These are phyloP conservation scores for sunflower (Helianthus annuus) DNA, from an alignment of 129 eudicot genomes.

Conservation along the genomic window HanXRQr2.0-SUNRISE NC_035448.2:137925665-137926164, in stretches of 20 bases:
- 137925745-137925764: slow-evolving; percentile 56
- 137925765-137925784: slow-evolving; percentile 61
- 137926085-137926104: too few relatives aligned
- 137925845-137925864: slow-evolving; percentile 61
- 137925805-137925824: slow-evolving; percentile 69
- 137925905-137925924: background rate
- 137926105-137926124: too few relatives aligned
- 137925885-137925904: slow-evolving; percentile 65
- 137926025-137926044: too few relatives aligned
- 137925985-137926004: too few relatives aligned
- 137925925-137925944: background rate
- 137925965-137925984: too few relatives aligned
- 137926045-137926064: too few relatives aligned
- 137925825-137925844: slow-evolving; percentile 68
- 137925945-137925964: too few relatives aligned
- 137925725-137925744: slow-evolving; percentile 37
- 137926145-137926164: background rate
- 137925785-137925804: slow-evolving; percentile 56
- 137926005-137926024: too few relatives aligned
- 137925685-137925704: slow-evolving; percentile 7
- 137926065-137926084: too few relatives aligned
- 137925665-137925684: slow-evolving; percentile 13
- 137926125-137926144: too few relatives aligned
- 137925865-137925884: slow-evolving; percentile 79
- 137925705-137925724: slow-evolving; percentile 4